Evolutionary conservation across 345 rosid genomes (phyloP).

Genomic region (Lepidium africanum): DNA sequence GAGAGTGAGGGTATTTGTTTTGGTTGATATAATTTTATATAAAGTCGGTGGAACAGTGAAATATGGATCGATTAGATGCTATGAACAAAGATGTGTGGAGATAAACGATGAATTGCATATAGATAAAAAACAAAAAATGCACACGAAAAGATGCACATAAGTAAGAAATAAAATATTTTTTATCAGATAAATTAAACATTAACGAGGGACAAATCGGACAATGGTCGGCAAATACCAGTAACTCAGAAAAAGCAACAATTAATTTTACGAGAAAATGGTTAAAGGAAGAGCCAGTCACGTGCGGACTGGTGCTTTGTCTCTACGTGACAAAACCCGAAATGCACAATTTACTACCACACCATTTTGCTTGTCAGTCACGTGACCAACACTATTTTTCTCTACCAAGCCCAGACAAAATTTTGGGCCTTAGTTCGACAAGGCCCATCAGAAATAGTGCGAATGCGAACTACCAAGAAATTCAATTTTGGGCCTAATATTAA

Average conservation of each 20-base stretch:
- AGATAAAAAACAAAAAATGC: neutral
- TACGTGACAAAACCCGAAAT: neutral
- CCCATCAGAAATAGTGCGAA: neutral
- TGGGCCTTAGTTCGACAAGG: neutral
- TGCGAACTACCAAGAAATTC: neutral
- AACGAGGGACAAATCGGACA: no score
- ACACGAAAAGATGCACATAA: no score
- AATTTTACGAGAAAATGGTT: neutral
- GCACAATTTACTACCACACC: constrained; percentile 12
- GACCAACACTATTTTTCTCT: neutral
- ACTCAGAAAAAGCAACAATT: no score
- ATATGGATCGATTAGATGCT: neutral
- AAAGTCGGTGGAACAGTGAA: no score
- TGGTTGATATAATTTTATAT: no score
- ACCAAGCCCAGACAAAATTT: neutral
- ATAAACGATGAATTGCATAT: neutral
- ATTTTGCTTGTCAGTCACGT: constrained; percentile 1
- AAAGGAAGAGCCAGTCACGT: constrained; percentile 5
- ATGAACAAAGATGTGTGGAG: neutral
- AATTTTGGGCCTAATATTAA: neutral
- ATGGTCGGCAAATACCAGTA: no score
- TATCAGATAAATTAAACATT: no score
- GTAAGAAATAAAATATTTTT: no score
- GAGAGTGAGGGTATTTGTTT: no score
- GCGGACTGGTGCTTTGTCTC: neutral